Conservation (phyloP, 1,139 yeast genomes). For the Arxiozyma telluris region DNA sequence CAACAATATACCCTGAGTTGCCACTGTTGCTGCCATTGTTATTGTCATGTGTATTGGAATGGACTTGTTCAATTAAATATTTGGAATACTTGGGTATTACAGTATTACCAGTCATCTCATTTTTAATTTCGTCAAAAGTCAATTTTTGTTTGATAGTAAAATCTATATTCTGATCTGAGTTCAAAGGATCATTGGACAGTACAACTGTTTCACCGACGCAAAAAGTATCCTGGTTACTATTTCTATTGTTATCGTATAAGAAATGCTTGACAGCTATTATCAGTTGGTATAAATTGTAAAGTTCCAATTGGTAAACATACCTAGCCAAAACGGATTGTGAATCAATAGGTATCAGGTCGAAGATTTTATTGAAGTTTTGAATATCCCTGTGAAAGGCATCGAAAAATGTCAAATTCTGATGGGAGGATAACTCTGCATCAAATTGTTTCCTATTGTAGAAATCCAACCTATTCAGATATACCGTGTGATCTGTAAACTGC, state of each 20-base stretch:
- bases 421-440: conserved; percentile 86
- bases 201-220: conserved; percentile 4
- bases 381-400: conserved; percentile 69
- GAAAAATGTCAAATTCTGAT: conserved; percentile 70
- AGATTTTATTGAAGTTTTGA: conserved; percentile 52
- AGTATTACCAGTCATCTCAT: not conserved
- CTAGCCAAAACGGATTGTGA: conserved; percentile 74
- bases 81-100: conserved; percentile 5
- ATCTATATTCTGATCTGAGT: not conserved
- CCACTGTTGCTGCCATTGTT: conserved; percentile 41
- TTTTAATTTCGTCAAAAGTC: conserved; percentile 4
- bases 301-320: conserved; percentile 51
- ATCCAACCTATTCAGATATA: conserved; percentile 53
- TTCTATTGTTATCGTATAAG: not conserved
- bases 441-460: conserved; percentile 60
- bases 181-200: not conserved
- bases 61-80: conserved; percentile 8
- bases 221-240: not conserved
- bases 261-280: not conserved
- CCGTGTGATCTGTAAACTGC: conserved; percentile 66
- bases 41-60: conserved; percentile 25
- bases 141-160: conserved; percentile 3
- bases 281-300: not conserved
- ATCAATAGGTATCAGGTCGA: conserved; percentile 71
- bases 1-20: conserved; percentile 43